Conservation (phyloP, 2,329 filamentous ascomycete genomes). For the Phoma herbarum region DNA sequence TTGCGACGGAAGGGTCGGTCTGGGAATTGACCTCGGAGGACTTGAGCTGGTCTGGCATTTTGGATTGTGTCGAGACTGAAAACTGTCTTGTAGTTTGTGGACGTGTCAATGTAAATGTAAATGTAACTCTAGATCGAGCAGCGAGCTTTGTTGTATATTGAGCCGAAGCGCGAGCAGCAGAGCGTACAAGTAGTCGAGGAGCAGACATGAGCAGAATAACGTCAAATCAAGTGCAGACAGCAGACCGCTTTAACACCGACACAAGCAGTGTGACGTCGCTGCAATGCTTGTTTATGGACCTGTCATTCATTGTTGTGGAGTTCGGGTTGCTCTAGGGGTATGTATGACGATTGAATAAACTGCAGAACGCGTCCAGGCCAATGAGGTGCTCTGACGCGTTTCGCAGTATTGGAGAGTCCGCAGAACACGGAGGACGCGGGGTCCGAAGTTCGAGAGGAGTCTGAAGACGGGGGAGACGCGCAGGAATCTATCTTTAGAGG, state of each 20-base stretch:
- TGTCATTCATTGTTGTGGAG: slow-evolving; percentile 25
- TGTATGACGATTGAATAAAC: slow-evolving; percentile 37
- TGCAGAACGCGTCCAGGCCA: slow-evolving; percentile 28
- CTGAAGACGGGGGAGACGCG: not conserved
- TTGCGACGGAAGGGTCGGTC: slow-evolving; percentile 59
- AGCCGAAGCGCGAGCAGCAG: slow-evolving; percentile 9
- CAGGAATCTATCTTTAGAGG: not conserved
- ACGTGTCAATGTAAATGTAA: slow-evolving; percentile 4
- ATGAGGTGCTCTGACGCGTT: slow-evolving; percentile 11
- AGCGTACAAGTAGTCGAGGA: slow-evolving; percentile 30
- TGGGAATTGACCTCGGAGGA: slow-evolving; percentile 53
- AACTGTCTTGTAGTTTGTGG: slow-evolving; percentile 24
- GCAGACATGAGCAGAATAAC: slow-evolving; percentile 27
- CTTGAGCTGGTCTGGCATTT: slow-evolving; percentile 57
- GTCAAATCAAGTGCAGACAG: slow-evolving; percentile 11
- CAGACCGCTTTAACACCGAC: slow-evolving; percentile 3
- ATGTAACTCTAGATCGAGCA: slow-evolving; percentile 15
- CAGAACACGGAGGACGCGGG: slow-evolving; percentile 10
- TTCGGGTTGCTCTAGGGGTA: slow-evolving; percentile 25
- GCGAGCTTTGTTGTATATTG: slow-evolving; percentile 2
- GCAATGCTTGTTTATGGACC: slow-evolving; percentile 20
- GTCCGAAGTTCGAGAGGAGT: slow-evolving; percentile 1
- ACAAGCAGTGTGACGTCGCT: slow-evolving; percentile 33
- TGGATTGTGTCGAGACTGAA: slow-evolving; percentile 36
- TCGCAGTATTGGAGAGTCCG: slow-evolving; percentile 13